phyloP scores from a whole-genome alignment of 2,329 filamentous ascomycete genomes.

The Clarireedia hainanense region DNA sequence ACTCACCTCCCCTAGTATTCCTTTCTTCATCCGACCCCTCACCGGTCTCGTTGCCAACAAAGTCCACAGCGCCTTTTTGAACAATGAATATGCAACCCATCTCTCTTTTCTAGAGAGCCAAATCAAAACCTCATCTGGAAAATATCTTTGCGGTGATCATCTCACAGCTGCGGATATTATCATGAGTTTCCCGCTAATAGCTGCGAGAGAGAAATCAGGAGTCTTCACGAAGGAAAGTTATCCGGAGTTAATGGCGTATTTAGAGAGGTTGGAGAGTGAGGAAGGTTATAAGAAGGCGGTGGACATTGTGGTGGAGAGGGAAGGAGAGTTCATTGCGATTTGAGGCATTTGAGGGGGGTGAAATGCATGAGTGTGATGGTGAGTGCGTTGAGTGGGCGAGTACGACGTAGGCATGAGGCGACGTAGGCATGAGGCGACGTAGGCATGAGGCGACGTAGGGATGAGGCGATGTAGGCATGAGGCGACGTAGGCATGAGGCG shows the following conservation, averaged over 20 bases:
- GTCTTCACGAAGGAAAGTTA: slow-evolving; percentile 33
- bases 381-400: too few species aligned
- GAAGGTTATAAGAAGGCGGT: slow-evolving; percentile 38
- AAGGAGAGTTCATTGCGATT: background rate
- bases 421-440: too few species aligned
- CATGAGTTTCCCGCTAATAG: slow-evolving; percentile 43
- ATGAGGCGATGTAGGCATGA: too few species aligned
- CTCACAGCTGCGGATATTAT: slow-evolving; percentile 45
- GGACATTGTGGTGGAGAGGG: slow-evolving; percentile 33
- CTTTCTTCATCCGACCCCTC: slow-evolving; percentile 63
- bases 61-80: slow-evolving; percentile 37
- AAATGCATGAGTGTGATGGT: background rate
- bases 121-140: slow-evolving; percentile 38
- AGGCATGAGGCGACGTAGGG: too few species aligned
- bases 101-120: slow-evolving; percentile 44
- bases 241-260: slow-evolving; percentile 39
- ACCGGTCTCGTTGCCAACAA: slow-evolving; percentile 44
- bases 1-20: slow-evolving; percentile 48
- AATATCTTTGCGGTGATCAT: slow-evolving; percentile 40
- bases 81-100: slow-evolving; percentile 39
- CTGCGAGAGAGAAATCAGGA: slow-evolving; percentile 30
- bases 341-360: background rate
- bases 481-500: too few species aligned
- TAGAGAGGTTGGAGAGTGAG: slow-evolving; percentile 36
- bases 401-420: too few species aligned